phyloP scores from a whole-genome alignment of 139 green algal genomes.

The Limnomonas spitsbergensis region DNA sequence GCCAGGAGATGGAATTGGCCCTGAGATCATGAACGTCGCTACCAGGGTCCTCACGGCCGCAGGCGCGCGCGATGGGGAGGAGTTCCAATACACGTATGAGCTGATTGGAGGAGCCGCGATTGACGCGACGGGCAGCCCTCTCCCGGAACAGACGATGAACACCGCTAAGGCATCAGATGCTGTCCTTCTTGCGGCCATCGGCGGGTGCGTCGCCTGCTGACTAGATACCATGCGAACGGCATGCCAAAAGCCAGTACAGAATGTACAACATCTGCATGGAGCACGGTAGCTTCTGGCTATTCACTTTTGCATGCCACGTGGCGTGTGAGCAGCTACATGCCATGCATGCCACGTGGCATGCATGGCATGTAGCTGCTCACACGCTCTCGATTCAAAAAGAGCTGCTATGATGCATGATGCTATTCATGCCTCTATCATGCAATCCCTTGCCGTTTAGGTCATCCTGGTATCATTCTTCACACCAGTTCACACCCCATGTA shows the following conservation, averaged over 20 bases:
- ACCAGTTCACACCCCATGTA: no score
- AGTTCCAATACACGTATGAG: constrained; percentile 79
- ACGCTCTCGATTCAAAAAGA: no score
- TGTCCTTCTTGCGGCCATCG: constrained; percentile 91
- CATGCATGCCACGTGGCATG: no score
- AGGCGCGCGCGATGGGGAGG: constrained; percentile 58
- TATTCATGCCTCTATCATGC: no score
- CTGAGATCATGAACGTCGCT: constrained; percentile 91
- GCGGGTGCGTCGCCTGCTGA: constrained; percentile 72
- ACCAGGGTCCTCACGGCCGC: constrained; percentile 72
- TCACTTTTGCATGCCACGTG: background rate
- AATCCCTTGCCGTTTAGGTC: no score
- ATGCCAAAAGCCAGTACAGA: no score
- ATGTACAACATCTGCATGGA: no score
- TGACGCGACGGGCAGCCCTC: constrained; percentile 81
- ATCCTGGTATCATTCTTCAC: no score
- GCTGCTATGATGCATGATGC: no score
- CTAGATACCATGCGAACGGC: no score
- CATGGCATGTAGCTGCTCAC: no score
- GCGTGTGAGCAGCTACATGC: no score
- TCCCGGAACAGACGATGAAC: constrained; percentile 83
- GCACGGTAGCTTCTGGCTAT: background rate
- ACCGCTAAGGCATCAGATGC: constrained; percentile 81
- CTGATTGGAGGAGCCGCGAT: constrained; percentile 94
- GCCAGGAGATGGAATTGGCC: constrained; percentile 93